Percentiles rank a stretch among this genome's conserved stretches.
phyloP scores from a whole-genome alignment of 2,329 filamentous ascomycete species.

The Chrysoporthe cubensis region DNA sequence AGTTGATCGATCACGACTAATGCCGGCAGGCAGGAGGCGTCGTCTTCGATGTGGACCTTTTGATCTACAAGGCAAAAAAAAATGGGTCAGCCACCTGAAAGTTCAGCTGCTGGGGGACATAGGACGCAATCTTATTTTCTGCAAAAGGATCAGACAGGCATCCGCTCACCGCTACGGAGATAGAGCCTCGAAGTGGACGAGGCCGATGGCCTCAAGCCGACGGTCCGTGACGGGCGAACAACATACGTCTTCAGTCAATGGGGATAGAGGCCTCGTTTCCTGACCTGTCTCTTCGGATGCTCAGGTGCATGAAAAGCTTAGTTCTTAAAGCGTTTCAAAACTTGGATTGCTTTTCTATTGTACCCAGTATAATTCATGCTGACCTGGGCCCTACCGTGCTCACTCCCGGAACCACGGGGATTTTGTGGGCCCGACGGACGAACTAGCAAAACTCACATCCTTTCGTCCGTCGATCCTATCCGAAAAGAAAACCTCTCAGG shows the following conservation, averaged over 20 bases:
- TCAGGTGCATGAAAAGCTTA: no score
- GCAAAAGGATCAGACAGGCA: neutral
- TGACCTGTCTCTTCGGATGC: neutral
- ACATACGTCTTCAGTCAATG: neutral
- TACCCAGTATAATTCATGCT: no score
- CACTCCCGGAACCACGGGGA: neutral
- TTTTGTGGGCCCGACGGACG: neutral
- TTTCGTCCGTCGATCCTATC: neutral
- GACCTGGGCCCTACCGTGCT: no score
- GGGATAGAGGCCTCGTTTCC: neutral
- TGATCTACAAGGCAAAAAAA: neutral
- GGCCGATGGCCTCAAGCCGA: neutral
- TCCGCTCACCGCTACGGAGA: neutral
- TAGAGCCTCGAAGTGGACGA: neutral
- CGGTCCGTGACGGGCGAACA: no score
- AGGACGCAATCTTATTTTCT: neutral
- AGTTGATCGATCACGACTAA: conserved; percentile 2
- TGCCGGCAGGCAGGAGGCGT: neutral
- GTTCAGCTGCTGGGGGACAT: neutral
- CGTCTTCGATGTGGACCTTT: neutral
- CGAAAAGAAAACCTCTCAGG: neutral
- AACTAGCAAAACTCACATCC: neutral
- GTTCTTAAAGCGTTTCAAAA: no score
- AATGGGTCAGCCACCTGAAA: neutral
- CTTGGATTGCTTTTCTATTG: no score